phyloP scores from a whole-genome alignment of 1,139 yeast genomes.

The Petasospora rhodanensis region DNA sequence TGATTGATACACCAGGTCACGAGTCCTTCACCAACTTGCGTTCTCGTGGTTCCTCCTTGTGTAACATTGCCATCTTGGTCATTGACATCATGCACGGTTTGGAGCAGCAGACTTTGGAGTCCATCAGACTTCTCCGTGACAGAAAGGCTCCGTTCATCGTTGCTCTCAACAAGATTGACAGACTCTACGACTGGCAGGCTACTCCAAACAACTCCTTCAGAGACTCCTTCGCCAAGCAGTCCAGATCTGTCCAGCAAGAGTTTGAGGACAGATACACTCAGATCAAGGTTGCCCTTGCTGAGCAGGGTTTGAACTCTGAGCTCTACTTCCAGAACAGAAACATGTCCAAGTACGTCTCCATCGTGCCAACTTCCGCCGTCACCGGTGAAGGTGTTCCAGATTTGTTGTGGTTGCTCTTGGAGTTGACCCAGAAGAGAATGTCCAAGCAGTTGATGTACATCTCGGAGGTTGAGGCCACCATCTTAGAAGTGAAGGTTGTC shows the following conservation, averaged over 20 bases:
- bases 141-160: conserved; percentile 97
- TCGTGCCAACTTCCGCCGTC: conserved; percentile 97
- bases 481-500: conserved; percentile 95
- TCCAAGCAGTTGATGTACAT: conserved; percentile 96
- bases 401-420: conserved; percentile 90
- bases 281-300: conserved; percentile 88
- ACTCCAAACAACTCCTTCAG: conserved; percentile 93
- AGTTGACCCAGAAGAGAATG: conserved; percentile 97
- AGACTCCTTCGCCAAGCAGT: conserved; percentile 82
- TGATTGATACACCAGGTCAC: conserved; percentile 99
- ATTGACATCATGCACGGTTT: conserved; percentile 99
- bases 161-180: conserved; percentile 95
- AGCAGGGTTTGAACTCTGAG: conserved; percentile 98
- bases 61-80: conserved; percentile 98
- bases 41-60: conserved; percentile 96
- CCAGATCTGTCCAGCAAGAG: conserved; percentile 82
- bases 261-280: conserved; percentile 83
- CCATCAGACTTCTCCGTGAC: conserved; percentile 85
- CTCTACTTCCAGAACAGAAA: conserved; percentile 93
- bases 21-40: conserved; percentile 97
- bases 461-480: conserved; percentile 90
- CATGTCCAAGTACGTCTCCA: conserved; percentile 86
- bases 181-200: conserved; percentile 90
- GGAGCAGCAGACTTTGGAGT: conserved; percentile 95
- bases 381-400: conserved; percentile 99